A percentile compares a stretch with the other conserved stretches of the same genome.
Conservation (phyloP, 108 stramenopile species). For the Fragilariopsis cylindrus region DNA sequence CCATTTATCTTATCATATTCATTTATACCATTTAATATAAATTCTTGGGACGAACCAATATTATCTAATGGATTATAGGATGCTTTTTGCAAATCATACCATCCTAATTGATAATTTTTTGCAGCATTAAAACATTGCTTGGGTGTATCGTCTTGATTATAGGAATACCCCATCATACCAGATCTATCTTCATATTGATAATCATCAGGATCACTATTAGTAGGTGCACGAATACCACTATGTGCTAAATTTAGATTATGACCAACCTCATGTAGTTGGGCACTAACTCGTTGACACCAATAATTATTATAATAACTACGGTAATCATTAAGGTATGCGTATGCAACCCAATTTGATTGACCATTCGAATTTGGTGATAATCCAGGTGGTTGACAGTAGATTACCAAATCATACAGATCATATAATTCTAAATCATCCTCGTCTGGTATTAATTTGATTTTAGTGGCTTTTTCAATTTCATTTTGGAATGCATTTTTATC, state of each 20-base stretch:
- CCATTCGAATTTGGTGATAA: neutral
- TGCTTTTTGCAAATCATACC: constrained; percentile 30
- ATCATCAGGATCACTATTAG: constrained; percentile 13
- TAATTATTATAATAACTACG: constrained; percentile 46
- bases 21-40: neutral
- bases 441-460: neutral
- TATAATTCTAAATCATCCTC: neutral
- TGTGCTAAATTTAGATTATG: constrained; percentile 11
- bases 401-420: neutral
- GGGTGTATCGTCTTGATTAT: constrained; percentile 2
- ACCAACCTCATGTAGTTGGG: constrained; percentile 66
- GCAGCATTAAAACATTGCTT: constrained; percentile 58
- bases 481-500: neutral
- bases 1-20: neutral
- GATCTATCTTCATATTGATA: constrained; percentile 47
- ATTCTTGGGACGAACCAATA: neutral
- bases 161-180: constrained; percentile 54
- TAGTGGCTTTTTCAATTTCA: neutral
- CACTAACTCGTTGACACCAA: constrained; percentile 50
- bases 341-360: constrained; percentile 3
- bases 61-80: constrained; percentile 1
- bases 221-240: neutral
- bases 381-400: constrained; percentile 4
- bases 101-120: constrained; percentile 62
- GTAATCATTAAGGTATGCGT: constrained; percentile 40